These are phyloP conservation scores for Macrolepiota dolichaula DNA, from an alignment of 768 basidiomycete species.

Conservation along the genomic window DNA sequence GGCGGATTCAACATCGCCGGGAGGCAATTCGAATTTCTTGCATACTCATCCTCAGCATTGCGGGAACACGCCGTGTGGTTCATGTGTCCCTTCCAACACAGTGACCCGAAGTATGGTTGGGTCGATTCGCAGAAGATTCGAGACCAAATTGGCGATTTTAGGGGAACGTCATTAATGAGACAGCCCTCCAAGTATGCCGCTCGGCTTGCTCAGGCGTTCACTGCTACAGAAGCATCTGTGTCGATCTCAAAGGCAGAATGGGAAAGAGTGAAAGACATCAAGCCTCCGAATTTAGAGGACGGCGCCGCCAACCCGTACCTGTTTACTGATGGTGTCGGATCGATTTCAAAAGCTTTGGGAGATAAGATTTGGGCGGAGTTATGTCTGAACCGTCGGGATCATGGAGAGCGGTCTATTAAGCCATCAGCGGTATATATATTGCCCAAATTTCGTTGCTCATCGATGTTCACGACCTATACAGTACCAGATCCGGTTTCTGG, in stretches of 20 bases:
- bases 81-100: slow-evolving; percentile 56
- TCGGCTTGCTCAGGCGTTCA: slow-evolving; percentile 80
- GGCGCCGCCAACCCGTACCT: slow-evolving; percentile 23
- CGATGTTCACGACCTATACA: slow-evolving; percentile 19
- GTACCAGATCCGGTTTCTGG: slow-evolving; percentile 82
- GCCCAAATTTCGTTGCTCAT: neutral
- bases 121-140: slow-evolving; percentile 63
- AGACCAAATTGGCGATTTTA: slow-evolving; percentile 64
- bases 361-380: slow-evolving; percentile 57
- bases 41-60: slow-evolving; percentile 76
- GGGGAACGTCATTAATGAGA: slow-evolving; percentile 38
- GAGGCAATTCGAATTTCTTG: slow-evolving; percentile 73
- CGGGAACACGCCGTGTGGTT: slow-evolving; percentile 85
- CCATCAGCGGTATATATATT: slow-evolving; percentile 58
- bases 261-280: slow-evolving; percentile 40
- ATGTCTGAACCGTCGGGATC: slow-evolving; percentile 38
- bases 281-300: slow-evolving; percentile 43
- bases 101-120: slow-evolving; percentile 28
- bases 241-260: slow-evolving; percentile 53
- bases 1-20: slow-evolving; percentile 70
- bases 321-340: slow-evolving; percentile 81
- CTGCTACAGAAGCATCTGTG: slow-evolving; percentile 75
- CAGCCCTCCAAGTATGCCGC: slow-evolving; percentile 82
- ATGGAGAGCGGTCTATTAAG: slow-evolving; percentile 29
- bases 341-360: slow-evolving; percentile 60